Evolutionary conservation across 1,139 yeast genomes (phyloP), one percentile per base, ranked within the genome.

Genomic region (Candida sp.): DNA sequence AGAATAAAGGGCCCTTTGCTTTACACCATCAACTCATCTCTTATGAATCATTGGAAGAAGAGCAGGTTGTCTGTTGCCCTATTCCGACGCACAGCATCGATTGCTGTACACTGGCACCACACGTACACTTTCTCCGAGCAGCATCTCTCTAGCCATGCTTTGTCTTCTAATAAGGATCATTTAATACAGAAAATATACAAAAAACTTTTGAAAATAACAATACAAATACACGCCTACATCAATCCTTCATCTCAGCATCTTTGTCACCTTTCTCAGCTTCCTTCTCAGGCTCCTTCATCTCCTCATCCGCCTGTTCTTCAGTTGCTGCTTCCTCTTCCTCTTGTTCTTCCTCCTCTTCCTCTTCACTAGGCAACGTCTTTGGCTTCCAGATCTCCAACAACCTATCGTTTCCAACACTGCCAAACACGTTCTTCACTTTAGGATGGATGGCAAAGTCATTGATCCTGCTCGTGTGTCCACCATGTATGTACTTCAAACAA

Each of bases 341-440:
- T 6, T 67, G 74, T 11, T 65, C 72, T 8, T 67, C 73, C 35
- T 70, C 75, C 4, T 76, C 83, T 28, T 75, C 83, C n/a, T 66
- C 81, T 37, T 73, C 75, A 1, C 60, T 67, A n/a, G 58, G 57
- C 23, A 75, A 53, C 11, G 77, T 70, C 62, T 80, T 77, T 9
- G 83, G 81, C 58, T 77, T 80, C 84, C 84, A 83, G 17, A 82
- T 67, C 60, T 83, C 86, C 45, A 82, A 63, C 53, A 83, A 69
- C 45, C 71, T 73, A 58, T 83, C 87, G 59, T 81, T 84, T 0
- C 84, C 85, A 52, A 79, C 78, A 46, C 80, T 74, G 6, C 77
- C 76, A 46, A 71, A 68, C 12, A 81, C 62, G 46, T 73, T 70
- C 38, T 65, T 67, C 43, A 83, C 64, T 33, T 47, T 58, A 3